phyloP scores from a whole-genome alignment of 352 stramenopile species.

The Globisporangium splendens region DNA sequence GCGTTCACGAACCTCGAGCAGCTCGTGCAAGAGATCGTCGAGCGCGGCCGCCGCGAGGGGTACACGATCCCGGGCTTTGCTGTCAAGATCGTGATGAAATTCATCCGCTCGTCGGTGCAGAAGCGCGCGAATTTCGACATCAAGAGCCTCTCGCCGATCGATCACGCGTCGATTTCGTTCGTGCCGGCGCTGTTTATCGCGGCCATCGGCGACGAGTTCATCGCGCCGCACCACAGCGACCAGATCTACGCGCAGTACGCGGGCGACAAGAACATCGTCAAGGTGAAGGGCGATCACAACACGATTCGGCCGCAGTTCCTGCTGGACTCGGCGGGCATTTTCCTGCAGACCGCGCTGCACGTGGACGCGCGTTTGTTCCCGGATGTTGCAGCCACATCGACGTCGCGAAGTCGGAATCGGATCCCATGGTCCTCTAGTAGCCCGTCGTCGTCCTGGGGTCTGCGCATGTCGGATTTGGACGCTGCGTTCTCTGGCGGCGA shows the following conservation, averaged over 20 bases:
- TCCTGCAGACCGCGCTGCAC: slow-evolving; percentile 92
- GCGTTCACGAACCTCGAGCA: slow-evolving; percentile 95
- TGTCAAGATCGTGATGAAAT: slow-evolving; percentile 90
- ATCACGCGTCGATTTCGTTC: slow-evolving; percentile 92
- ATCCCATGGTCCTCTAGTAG: slow-evolving; percentile 34
- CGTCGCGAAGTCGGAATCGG: slow-evolving; percentile 22
- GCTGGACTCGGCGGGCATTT: slow-evolving; percentile 94
- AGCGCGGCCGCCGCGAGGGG: slow-evolving; percentile 92
- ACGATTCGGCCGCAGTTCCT: slow-evolving; percentile 93
- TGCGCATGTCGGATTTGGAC: slow-evolving; percentile 63
- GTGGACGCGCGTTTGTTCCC: slow-evolving; percentile 46
- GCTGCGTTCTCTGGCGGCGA: slow-evolving; percentile 37
- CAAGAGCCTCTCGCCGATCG: slow-evolving; percentile 70
- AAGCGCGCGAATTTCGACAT: slow-evolving; percentile 89
- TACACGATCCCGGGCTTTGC: slow-evolving; percentile 90
- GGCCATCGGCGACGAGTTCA: slow-evolving; percentile 95
- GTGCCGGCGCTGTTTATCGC: slow-evolving; percentile 96
- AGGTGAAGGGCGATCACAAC: slow-evolving; percentile 98
- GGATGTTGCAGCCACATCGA: slow-evolving; percentile 16
- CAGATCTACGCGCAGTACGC: slow-evolving; percentile 88
- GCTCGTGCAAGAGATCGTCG: slow-evolving; percentile 97
- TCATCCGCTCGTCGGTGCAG: slow-evolving; percentile 89
- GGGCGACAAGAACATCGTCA: slow-evolving; percentile 98
- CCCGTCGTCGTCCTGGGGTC: slow-evolving; percentile 33
- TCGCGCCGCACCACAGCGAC: slow-evolving; percentile 84